phyloP scores from a whole-genome alignment of 2,329 filamentous ascomycete species.

The Penicillium paneum region DNA sequence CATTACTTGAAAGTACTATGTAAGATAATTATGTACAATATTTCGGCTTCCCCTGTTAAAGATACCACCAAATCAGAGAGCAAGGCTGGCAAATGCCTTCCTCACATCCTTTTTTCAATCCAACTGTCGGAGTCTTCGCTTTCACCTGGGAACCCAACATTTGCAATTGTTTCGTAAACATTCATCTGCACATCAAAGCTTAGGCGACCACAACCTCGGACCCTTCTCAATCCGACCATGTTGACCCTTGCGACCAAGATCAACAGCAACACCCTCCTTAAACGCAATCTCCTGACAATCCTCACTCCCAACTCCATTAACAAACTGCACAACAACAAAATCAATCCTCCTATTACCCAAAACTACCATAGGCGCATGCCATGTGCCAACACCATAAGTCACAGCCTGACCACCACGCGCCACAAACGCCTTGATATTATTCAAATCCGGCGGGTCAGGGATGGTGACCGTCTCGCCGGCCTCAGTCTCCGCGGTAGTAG shows the following conservation, averaged over 20 bases:
- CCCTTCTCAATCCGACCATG: constrained; percentile 18
- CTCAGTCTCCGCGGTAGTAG: constrained; percentile 33
- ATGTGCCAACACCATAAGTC: constrained; percentile 87
- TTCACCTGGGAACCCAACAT: not conserved
- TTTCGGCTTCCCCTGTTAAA: not conserved
- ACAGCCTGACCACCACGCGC: constrained; percentile 77
- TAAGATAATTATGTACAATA: constrained; percentile 10
- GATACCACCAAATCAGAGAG: not conserved
- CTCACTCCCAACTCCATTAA: constrained; percentile 75
- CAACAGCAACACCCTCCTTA: constrained; percentile 41
- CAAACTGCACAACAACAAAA: constrained; percentile 86
- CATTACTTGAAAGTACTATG: not conserved
- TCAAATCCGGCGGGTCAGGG: constrained; percentile 65
- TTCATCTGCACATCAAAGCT: constrained; percentile 10
- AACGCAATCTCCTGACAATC: constrained; percentile 78
- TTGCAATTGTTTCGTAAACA: not conserved
- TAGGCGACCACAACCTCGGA: constrained; percentile 18
- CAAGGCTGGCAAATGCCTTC: not conserved
- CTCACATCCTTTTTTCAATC: not conserved
- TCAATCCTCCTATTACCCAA: constrained; percentile 69
- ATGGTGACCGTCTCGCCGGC: constrained; percentile 32
- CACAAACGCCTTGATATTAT: constrained; percentile 70
- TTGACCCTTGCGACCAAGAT: constrained; percentile 24
- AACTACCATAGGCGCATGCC: constrained; percentile 95
- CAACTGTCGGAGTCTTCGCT: not conserved